phyloP scores from a whole-genome alignment of 2,329 filamentous ascomycete species.

The Fusarium tricinctum region DNA sequence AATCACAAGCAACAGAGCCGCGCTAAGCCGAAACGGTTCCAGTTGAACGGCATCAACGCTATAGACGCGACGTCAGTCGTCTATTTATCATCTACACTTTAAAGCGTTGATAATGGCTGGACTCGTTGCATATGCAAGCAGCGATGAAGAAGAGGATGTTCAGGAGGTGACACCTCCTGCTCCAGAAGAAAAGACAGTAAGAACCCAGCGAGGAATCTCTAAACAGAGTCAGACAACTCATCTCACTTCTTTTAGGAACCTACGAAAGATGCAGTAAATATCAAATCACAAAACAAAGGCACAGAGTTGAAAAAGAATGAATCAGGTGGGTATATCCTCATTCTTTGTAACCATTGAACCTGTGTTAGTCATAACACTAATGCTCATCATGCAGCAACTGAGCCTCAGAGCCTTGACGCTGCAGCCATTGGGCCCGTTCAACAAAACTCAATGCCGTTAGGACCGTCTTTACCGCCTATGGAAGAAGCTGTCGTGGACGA shows the following conservation, averaged over 20 bases:
- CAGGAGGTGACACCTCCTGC: constrained; percentile 23
- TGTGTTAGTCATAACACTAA: constrained; percentile 3
- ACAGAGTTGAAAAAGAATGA: constrained; percentile 4
- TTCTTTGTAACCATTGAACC: background rate
- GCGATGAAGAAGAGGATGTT: constrained; percentile 63
- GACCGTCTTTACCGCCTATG: constrained; percentile 57
- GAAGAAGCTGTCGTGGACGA: constrained; percentile 44
- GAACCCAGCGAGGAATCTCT: background rate
- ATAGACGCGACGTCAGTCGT: constrained; percentile 1
- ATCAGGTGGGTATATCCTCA: constrained; percentile 18
- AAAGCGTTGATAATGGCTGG: constrained; percentile 56
- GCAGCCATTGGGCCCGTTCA: constrained; percentile 50
- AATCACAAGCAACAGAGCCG: constrained; percentile 10
- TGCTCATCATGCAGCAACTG: constrained; percentile 12
- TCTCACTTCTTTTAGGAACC: constrained; percentile 29
- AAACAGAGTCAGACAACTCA: background rate
- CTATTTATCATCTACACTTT: constrained; percentile 5
- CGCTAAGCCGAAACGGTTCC: constrained; percentile 43
- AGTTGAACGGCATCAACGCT: background rate
- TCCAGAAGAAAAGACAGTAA: constrained; percentile 28
- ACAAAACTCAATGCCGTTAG: constrained; percentile 54
- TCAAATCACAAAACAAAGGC: constrained; percentile 7
- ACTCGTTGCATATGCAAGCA: constrained; percentile 66
- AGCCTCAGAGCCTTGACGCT: constrained; percentile 20
- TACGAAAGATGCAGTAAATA: constrained; percentile 5